Conservation (phyloP, 2,329 filamentous ascomycete genomes). For the Talaromyces sp. region DNA sequence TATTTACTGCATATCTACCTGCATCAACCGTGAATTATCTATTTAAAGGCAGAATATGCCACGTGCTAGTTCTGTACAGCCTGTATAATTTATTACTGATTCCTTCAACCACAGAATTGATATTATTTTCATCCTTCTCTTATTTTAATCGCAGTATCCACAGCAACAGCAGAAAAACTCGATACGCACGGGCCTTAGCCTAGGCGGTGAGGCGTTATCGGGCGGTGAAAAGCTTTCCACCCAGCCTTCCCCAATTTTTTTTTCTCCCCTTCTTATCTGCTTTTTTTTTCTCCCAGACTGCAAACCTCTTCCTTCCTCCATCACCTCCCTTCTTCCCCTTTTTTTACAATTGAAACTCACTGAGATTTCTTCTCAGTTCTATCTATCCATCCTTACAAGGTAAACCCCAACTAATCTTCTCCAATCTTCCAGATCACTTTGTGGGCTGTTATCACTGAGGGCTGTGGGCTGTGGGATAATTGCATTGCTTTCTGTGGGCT, state of each 20-base stretch:
- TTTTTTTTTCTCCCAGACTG: neutral
- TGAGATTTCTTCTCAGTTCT: neutral
- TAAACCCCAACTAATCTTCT: neutral
- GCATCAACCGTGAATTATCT: neutral
- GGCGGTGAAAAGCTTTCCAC: constrained; percentile 8
- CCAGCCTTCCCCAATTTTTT: constrained; percentile 4
- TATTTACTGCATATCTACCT: neutral
- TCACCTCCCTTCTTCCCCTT: neutral
- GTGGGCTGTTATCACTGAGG: constrained; percentile 26
- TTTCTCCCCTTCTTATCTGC: neutral
- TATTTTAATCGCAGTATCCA: neutral
- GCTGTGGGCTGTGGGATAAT: constrained; percentile 38
- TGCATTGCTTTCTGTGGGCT: constrained; percentile 37
- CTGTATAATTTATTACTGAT: neutral
- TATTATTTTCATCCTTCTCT: neutral
- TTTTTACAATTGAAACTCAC: neutral
- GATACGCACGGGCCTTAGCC: neutral
- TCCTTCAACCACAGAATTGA: neutral
- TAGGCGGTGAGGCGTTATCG: constrained; percentile 10
- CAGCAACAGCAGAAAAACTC: neutral
- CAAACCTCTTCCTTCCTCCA: neutral
- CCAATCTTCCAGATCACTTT: constrained; percentile 10
- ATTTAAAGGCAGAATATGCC: neutral
- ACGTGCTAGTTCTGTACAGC: neutral
- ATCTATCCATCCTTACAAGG: neutral